Percentiles rank a stretch among this genome's conserved stretches.
Evolutionary conservation across 2,329 filamentous ascomycete genomes (phyloP).

Genomic region (Ambrosiella xylebori): DNA sequence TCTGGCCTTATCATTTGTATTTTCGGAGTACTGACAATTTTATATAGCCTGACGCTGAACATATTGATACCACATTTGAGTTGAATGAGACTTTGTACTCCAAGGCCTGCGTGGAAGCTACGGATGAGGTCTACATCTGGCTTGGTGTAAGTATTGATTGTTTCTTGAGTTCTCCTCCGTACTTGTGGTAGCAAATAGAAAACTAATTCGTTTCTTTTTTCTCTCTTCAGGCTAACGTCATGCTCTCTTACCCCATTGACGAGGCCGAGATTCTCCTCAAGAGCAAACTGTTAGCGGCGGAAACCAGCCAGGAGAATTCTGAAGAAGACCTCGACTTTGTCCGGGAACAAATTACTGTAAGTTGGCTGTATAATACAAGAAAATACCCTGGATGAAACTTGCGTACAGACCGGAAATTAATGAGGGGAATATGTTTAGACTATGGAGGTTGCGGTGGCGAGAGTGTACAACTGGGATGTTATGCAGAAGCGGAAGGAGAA

Average conservation of each 20-base stretch:
- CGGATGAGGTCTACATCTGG: conserved; percentile 91
- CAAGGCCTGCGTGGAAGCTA: conserved; percentile 64
- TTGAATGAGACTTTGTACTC: conserved; percentile 92
- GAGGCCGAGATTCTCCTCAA: conserved; percentile 69
- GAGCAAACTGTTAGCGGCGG: conserved; percentile 62
- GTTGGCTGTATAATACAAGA: conserved; percentile 18
- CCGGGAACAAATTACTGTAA: conserved; percentile 85
- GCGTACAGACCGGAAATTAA: background rate
- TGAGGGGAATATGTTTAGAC: conserved; percentile 38
- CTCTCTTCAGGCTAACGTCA: conserved; percentile 65
- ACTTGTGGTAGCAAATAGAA: background rate
- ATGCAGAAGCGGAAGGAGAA: conserved; percentile 89
- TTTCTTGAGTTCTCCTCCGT: background rate
- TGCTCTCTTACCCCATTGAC: conserved; percentile 82
- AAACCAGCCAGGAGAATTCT: conserved; percentile 67
- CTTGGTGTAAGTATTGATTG: conserved; percentile 47
- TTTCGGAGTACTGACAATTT: background rate
- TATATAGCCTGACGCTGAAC: conserved; percentile 36
- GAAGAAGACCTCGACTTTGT: conserved; percentile 95
- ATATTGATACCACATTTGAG: conserved; percentile 85
- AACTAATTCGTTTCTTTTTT: background rate
- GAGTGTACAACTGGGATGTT: conserved; percentile 99
- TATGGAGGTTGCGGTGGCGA: conserved; percentile 85
- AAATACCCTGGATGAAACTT: background rate
- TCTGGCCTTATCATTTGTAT: background rate